These are phyloP conservation scores for Ilyonectria sp. DNA, from an alignment of 2,329 filamentous ascomycete genomes.

Conservation along the genomic window DNA sequence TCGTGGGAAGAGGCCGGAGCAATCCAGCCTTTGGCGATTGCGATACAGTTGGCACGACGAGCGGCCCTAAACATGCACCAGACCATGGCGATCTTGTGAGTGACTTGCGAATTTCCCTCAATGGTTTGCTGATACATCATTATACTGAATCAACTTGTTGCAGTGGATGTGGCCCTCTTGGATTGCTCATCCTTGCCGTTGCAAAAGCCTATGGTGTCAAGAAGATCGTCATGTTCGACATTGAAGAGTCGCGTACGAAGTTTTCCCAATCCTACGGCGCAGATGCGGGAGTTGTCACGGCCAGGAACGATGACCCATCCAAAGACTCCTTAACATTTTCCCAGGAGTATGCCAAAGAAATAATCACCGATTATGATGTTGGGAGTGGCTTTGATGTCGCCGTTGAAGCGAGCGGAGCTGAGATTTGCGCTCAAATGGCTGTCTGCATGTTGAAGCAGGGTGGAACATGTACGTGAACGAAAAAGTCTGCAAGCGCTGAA, in stretches of 20 bases:
- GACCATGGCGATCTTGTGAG: constrained; percentile 49
- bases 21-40: constrained; percentile 75
- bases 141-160: background rate
- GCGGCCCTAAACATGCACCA: constrained; percentile 51
- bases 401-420: constrained; percentile 46
- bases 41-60: constrained; percentile 72
- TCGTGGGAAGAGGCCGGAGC: constrained; percentile 75
- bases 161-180: constrained; percentile 49
- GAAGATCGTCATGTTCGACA: constrained; percentile 50
- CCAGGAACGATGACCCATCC: constrained; percentile 23
- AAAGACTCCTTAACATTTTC: constrained; percentile 19
- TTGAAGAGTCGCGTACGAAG: constrained; percentile 42
- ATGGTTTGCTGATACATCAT: no score
- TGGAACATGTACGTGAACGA: constrained; percentile 32
- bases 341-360: constrained; percentile 34
- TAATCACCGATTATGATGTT: constrained; percentile 34
- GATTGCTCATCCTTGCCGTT: constrained; percentile 46
- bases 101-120: background rate
- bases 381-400: constrained; percentile 42
- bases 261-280: constrained; percentile 47
- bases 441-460: constrained; percentile 38
- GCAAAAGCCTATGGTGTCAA: constrained; percentile 46
- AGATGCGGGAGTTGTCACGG: constrained; percentile 37
- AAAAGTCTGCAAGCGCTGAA: no score
- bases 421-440: constrained; percentile 43